These are phyloP conservation scores for Zygosaccharomyces sapae DNA, from an alignment of 1,139 yeast genomes.

Conservation along the genomic window DNA sequence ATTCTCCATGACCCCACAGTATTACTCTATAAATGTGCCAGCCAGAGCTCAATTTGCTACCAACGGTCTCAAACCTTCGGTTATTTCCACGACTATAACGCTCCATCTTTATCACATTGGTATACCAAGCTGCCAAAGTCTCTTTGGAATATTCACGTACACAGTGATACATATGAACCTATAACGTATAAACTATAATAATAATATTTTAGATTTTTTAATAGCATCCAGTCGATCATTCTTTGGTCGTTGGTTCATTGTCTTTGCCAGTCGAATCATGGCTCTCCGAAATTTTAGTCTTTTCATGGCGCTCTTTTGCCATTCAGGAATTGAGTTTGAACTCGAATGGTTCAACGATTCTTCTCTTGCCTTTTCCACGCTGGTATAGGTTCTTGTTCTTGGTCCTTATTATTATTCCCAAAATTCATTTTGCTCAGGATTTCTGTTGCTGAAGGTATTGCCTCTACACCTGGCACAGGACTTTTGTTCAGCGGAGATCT, in stretches of 20 bases:
- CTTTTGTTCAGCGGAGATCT: conserved; percentile 17
- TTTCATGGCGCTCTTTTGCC: conserved; percentile 26
- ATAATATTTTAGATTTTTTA: not conserved
- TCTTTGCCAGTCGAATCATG: conserved; percentile 22
- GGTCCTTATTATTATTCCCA: conserved; percentile 23
- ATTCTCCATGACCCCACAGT: conserved; percentile 15
- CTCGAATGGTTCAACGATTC: conserved; percentile 13
- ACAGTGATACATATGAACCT: not conserved
- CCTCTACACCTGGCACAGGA: conserved; percentile 30
- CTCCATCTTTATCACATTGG: too few relatives aligned
- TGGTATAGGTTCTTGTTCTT: conserved; percentile 34
- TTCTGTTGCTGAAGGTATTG: conserved; percentile 62
- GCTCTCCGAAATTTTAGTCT: conserved; percentile 24
- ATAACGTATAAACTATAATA: not conserved
- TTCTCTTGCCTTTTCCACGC: conserved; percentile 31
- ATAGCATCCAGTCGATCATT: not conserved
- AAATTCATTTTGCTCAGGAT: conserved; percentile 52
- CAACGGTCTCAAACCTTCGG: not conserved
- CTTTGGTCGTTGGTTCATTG: not conserved
- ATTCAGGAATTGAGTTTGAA: conserved; percentile 27
- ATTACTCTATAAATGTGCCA: not conserved
- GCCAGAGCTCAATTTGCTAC: not conserved
- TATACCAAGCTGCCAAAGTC: not conserved
- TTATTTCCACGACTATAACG: not conserved
- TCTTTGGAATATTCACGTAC: too few relatives aligned